Evolutionary conservation across 441 rosid genomes (phyloP).

Genomic region (Adansonia grandidieri): DNA sequence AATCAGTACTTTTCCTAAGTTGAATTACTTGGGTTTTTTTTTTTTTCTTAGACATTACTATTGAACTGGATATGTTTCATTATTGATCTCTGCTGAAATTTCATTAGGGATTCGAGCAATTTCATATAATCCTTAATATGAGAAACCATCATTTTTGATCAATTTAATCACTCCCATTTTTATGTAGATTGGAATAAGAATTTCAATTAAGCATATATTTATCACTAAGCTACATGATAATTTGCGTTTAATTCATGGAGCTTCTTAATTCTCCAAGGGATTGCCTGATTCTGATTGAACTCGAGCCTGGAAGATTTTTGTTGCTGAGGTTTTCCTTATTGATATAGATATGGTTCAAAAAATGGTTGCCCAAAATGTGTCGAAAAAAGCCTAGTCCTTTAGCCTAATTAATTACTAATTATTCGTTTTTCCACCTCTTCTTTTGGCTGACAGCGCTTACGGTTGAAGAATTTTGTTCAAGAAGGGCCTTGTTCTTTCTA

Average conservation of each 20-base stretch:
- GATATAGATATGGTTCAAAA: not conserved
- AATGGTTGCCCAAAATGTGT: not conserved
- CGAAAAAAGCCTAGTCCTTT: not conserved
- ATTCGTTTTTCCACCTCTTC: not conserved
- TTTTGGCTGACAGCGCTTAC: not conserved
- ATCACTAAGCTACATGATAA: not conserved
- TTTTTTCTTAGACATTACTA: not conserved
- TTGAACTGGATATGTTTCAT: not conserved
- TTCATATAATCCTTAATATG: not conserved
- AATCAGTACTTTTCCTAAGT: not conserved
- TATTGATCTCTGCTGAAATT: not conserved
- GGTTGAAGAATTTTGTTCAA: not conserved
- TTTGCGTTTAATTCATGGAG: not conserved
- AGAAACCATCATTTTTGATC: not conserved
- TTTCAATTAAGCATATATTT: not conserved
- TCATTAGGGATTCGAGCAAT: not conserved
- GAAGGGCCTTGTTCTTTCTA: not conserved
- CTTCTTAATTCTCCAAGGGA: not conserved
- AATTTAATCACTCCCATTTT: not conserved
- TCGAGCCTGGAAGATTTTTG: not conserved
- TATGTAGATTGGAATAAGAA: not conserved
- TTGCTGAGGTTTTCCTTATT: not conserved
- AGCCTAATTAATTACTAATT: not conserved
- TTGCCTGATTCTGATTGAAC: slow-evolving; percentile 5
- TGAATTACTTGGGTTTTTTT: not conserved